Percentiles rank a stretch among this genome's conserved stretches.
Evolutionary conservation across 1,284 basidiomycete species (phyloP).

Genomic region (Puccinia polysora): DNA sequence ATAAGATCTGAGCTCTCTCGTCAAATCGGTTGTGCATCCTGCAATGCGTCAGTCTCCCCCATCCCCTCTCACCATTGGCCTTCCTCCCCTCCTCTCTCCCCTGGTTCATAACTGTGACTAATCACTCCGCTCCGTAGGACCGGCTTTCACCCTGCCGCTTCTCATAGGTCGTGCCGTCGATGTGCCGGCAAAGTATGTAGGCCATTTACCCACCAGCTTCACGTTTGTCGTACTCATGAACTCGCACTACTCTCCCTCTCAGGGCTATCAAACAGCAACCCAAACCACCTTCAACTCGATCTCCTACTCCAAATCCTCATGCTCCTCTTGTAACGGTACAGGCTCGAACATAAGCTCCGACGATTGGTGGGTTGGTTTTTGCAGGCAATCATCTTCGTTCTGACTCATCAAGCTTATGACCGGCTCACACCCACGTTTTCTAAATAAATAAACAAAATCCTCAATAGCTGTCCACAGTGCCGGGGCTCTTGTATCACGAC

Average conservation of each 20-base stretch:
- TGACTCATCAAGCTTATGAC: background rate
- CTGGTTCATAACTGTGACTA: slow-evolving; percentile 46
- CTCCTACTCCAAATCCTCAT: slow-evolving; percentile 4
- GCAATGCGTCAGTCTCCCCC: slow-evolving; percentile 64
- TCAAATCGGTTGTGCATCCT: slow-evolving; percentile 70
- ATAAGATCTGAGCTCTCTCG: slow-evolving; percentile 86
- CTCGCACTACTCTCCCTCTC: too few species aligned
- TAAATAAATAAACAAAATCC: too few species aligned
- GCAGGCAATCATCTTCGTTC: too few species aligned
- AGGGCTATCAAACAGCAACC: slow-evolving; percentile 13
- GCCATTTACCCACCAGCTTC: background rate
- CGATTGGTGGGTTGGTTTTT: slow-evolving; percentile 28
- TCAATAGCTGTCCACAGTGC: slow-evolving; percentile 24
- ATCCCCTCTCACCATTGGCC: background rate
- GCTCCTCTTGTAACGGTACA: slow-evolving; percentile 12
- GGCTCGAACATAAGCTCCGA: slow-evolving; percentile 23
- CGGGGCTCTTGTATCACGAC: slow-evolving; percentile 16
- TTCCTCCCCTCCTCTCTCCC: background rate
- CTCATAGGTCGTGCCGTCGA: background rate
- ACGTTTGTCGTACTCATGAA: background rate
- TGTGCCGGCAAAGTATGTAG: slow-evolving; percentile 21
- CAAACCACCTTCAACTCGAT: background rate
- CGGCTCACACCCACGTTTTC: too few species aligned
- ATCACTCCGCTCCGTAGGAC: slow-evolving; percentile 50
- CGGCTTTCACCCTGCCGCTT: slow-evolving; percentile 41